These are phyloP conservation scores for Amanita thiersii DNA, from an alignment of 768 basidiomycete species.

Conservation along the genomic window DNA sequence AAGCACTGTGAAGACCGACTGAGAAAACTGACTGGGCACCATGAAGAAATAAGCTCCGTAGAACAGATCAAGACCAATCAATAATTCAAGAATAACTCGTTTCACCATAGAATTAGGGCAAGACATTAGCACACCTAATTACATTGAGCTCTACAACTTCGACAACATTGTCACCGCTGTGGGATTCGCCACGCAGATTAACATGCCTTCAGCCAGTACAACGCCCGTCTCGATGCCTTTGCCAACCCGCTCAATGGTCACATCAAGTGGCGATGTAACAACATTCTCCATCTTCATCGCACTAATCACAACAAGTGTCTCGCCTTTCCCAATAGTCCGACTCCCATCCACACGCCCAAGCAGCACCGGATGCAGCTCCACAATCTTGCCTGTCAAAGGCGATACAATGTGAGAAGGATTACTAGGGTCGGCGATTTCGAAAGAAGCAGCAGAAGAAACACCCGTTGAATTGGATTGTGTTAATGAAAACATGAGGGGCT, in stretches of 20 bases:
- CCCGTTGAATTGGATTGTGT: constrained; percentile 23
- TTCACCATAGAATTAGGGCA: no score
- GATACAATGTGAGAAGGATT: constrained; percentile 20
- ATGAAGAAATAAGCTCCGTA: no score
- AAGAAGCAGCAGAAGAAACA: constrained; percentile 15
- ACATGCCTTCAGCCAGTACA: constrained; percentile 25
- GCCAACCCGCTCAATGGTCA: constrained; percentile 20
- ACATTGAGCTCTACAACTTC: constrained; percentile 3
- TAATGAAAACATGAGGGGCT: constrained; percentile 22
- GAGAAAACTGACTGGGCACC: no score
- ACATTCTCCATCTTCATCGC: constrained; percentile 36
- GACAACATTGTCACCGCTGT: background rate
- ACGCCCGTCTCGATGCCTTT: constrained; percentile 23
- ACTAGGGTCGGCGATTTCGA: constrained; percentile 28
- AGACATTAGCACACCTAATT: no score
- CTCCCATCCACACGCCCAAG: constrained; percentile 4
- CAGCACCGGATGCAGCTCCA: constrained; percentile 25
- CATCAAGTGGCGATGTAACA: constrained; percentile 21
- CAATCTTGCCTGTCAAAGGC: constrained; percentile 29
- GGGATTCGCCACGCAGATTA: constrained; percentile 21
- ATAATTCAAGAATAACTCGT: no score
- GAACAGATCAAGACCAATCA: no score
- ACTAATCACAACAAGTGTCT: constrained; percentile 24
- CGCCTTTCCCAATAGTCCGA: constrained; percentile 17
- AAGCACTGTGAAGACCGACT: no score